Conservation (phyloP, 2,329 filamentous ascomycete genomes). For the Chaetomiaceae sp. region DNA sequence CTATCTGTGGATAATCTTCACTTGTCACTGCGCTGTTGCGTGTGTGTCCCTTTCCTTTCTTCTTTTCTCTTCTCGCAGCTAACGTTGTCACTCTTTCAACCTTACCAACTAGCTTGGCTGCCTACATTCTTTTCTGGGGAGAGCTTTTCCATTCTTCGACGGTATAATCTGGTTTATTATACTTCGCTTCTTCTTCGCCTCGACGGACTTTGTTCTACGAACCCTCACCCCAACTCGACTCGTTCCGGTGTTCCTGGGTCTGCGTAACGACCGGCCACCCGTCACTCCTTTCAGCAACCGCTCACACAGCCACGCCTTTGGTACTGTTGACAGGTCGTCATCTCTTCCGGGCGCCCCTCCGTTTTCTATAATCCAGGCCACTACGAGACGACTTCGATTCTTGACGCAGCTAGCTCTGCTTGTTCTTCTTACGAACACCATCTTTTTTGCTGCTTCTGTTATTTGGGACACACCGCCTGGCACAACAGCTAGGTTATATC, state of each 20-base stretch:
- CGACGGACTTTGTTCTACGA: slow-evolving; percentile 12
- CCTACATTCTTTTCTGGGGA: slow-evolving; percentile 45
- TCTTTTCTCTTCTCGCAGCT: slow-evolving; percentile 37
- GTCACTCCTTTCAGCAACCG: slow-evolving; percentile 9
- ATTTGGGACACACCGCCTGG: slow-evolving; percentile 32
- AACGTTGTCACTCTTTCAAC: slow-evolving; percentile 37
- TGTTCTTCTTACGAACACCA: slow-evolving; percentile 22
- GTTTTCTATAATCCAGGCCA: slow-evolving; percentile 6
- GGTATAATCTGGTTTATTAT: slow-evolving; percentile 34
- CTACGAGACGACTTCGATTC: slow-evolving; percentile 34
- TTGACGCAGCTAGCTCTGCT: slow-evolving; percentile 40
- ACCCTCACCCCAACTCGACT: slow-evolving; percentile 10
- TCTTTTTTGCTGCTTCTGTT: slow-evolving; percentile 28
- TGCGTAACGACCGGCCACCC: slow-evolving; percentile 13
- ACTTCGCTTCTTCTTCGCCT: slow-evolving; percentile 26
- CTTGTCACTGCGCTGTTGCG: slow-evolving; percentile 26
- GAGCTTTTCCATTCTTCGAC: slow-evolving; percentile 28
- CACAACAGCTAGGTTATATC: slow-evolving; percentile 23
- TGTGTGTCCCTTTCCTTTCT: slow-evolving; percentile 30
- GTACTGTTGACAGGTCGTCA: slow-evolving; percentile 1
- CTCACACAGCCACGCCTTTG: not conserved
- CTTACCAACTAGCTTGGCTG: slow-evolving; percentile 49
- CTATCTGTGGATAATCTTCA: slow-evolving; percentile 23
- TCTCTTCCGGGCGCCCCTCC: slow-evolving; percentile 4
- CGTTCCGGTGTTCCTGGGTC: slow-evolving; percentile 16